Base-by-base conservation (phyloP, 768 basidiomycete species). In the Pholiota conissans region DNA sequence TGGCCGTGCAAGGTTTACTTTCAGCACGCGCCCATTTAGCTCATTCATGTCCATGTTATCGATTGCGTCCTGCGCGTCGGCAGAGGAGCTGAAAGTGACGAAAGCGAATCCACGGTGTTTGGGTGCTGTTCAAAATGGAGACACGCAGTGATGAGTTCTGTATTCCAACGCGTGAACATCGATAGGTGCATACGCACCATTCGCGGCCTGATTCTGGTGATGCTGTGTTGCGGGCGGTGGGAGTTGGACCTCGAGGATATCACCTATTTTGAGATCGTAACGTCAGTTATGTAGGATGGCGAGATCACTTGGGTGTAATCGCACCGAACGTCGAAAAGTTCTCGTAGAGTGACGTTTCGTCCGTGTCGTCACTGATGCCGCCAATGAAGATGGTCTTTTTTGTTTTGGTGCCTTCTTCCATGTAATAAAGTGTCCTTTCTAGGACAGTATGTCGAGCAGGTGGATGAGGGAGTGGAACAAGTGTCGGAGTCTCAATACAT, bases 41-140 rank as follows among this genome's bases (percentile, higher is more conserved):
- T 95, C 95, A 67, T 96, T 97, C 73, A 95, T 76, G 73, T 98
- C 95, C 92, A 95, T 98, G 75, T 98, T 98, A 79, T 98, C 96
- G 59, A 98, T 96, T 27, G 96, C 96, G 70, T 98, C 95, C 68
- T 92, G 90, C 4, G 96, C 95, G 72, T 96, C 93, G 22, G 83
- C 81, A 8, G 90, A 69, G 6, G 87, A 89, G 10, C 85, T 74
- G 69, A 84, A 98, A 1, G 94, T 95, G 48, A 98, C 84, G 69
- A 98, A 98, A 8, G 89, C 96, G 74, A 95, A 98, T 9, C 95
- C 96, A 45, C 94, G 86, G 71, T 93, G 92, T 74, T 90, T 93
- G n/a, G 74, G 73, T 60, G 89, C 90, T 90, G 61, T 56, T 28
- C 47, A 54, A 56, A 6, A 32, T 32, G 30, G 7, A 32, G 6